Percentiles rank a stretch among this genome's conserved stretches.
phyloP scores from a whole-genome alignment of 345 rosid species.

The Geranium rotundifolium region DNA sequence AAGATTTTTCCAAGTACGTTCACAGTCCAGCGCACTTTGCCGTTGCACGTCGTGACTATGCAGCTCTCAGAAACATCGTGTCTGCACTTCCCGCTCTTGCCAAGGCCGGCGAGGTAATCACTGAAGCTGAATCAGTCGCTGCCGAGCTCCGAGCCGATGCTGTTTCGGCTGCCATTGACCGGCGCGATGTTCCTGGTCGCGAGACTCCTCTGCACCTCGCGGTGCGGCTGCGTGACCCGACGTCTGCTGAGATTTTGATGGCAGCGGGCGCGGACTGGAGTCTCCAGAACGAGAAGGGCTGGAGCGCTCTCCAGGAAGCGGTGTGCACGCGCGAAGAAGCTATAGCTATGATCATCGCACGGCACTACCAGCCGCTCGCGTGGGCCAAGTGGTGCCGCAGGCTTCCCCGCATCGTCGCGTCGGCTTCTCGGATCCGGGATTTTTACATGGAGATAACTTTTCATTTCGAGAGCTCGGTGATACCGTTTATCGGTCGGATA shows the following conservation, averaged over 20 bases:
- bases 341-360: constrained; percentile 78
- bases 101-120: constrained; percentile 76
- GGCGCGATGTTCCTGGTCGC: constrained; percentile 87
- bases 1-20: constrained; percentile 54
- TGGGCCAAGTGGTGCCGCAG: constrained; percentile 99
- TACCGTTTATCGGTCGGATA: constrained; percentile 93
- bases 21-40: constrained; percentile 92
- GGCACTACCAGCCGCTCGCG: constrained; percentile 94
- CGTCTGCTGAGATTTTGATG: constrained; percentile 82
- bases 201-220: constrained; percentile 99
- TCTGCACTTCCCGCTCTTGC: constrained; percentile 54
- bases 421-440: constrained; percentile 75
- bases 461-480: constrained; percentile 96
- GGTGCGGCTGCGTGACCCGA: constrained; percentile 64
- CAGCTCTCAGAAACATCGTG: constrained; percentile 47
- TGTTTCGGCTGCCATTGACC: constrained; percentile 57
- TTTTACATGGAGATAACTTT: constrained; percentile 97
- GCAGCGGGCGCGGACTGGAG: constrained; percentile 97
- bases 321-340: constrained; percentile 92
- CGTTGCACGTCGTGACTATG: constrained; percentile 64
- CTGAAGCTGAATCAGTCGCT: constrained; percentile 64
- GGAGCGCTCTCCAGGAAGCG: constrained; percentile 25
- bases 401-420: constrained; percentile 84
- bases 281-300: constrained; percentile 94
- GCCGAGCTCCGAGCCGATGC: constrained; percentile 74